Base-by-base conservation (phyloP, 345 rosid genomes). In the Corchorus capsularis region DNA sequence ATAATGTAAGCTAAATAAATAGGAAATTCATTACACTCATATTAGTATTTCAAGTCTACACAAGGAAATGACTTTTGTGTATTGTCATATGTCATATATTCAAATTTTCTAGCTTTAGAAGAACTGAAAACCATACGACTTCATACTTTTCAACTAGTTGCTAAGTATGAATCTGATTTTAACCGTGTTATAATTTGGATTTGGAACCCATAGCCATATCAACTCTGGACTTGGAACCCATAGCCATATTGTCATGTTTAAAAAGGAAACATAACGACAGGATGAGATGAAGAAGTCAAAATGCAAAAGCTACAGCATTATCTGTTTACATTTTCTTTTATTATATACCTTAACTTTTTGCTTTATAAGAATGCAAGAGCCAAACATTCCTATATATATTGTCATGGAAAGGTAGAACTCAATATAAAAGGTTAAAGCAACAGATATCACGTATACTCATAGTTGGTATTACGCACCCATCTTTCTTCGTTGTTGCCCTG, bases 401-500 rank as follows among this genome's bases (percentile, higher is more conserved):
- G 1, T 63, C n/a, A 37, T 1, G n/a, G 22, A 71, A 71, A 71
- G 32, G 56, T 65, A 56, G 50, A 60, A 5, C 71, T 56, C 43
- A 20, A 20, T 45, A 20, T 46, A 52, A 37, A 27, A 75, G 5
- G 54, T 50, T 53, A 53, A 32, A 39, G n/a, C 71, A 82, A 61
- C 61, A 54, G 13, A 47, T 55, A 47, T 27, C 65, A 49, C 8
- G 16, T 19, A 65, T 34, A 60, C 15, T 74, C 20, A 43, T 39
- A 61, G 76, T 63, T 41, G 71, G 52, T 19, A 74, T 69, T 75
- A 78, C 84, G 56, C 55, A 95, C 99, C 99, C 84, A 87, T 66
- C 79, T 90, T 92, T 82, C 93, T 87, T 45, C 93, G 87, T 72
- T 85, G 96, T 76, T 91, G 98, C 49, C 93, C 94, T 0, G 90